These are phyloP conservation scores for Trifolium dubium DNA, from an alignment of 306 rosid species.

Conservation along the genomic window DNA sequence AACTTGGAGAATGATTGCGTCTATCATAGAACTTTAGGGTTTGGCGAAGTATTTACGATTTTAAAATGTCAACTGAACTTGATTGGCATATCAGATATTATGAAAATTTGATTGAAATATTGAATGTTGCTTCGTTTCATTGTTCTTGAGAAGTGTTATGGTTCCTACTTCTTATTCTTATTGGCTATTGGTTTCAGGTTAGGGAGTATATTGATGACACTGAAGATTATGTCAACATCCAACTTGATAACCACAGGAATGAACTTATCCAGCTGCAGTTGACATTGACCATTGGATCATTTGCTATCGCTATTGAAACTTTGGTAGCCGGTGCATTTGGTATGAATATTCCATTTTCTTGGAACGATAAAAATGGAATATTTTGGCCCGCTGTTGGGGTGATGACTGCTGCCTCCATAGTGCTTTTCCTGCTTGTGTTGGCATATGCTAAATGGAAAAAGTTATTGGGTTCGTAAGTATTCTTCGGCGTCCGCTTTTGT, in stretches of 20 bases:
- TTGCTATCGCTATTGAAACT: conserved; percentile 79
- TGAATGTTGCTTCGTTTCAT: neutral
- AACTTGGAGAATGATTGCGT: conserved; percentile 10
- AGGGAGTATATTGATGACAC: conserved; percentile 97
- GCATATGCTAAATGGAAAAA: conserved; percentile 96
- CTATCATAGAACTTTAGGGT: conserved; percentile 7
- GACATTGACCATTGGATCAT: conserved; percentile 88
- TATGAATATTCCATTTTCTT: conserved; percentile 81
- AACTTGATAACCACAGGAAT: conserved; percentile 94
- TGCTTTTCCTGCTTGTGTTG: conserved; percentile 67
- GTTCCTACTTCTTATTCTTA: conserved; percentile 30
- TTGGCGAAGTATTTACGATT: conserved; percentile 4
- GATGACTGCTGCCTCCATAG: conserved; percentile 47
- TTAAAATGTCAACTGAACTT: conserved; percentile 28
- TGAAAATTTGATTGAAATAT: conserved; percentile 14
- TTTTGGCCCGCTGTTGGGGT: conserved; percentile 61
- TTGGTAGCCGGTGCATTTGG: conserved; percentile 75
- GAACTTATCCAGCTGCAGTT: conserved; percentile 97
- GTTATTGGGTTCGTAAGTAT: conserved; percentile 74
- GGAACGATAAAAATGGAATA: conserved; percentile 40
- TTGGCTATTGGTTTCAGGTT: conserved; percentile 62
- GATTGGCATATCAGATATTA: neutral
- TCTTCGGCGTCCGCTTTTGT: conserved; percentile 4
- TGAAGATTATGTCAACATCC: conserved; percentile 94
- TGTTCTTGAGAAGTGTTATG: conserved; percentile 17